Percentiles rank a stretch among this genome's conserved stretches.
Evolutionary conservation across 2,329 filamentous ascomycete genomes (phyloP).

Genomic region (Shiraia sp.): DNA sequence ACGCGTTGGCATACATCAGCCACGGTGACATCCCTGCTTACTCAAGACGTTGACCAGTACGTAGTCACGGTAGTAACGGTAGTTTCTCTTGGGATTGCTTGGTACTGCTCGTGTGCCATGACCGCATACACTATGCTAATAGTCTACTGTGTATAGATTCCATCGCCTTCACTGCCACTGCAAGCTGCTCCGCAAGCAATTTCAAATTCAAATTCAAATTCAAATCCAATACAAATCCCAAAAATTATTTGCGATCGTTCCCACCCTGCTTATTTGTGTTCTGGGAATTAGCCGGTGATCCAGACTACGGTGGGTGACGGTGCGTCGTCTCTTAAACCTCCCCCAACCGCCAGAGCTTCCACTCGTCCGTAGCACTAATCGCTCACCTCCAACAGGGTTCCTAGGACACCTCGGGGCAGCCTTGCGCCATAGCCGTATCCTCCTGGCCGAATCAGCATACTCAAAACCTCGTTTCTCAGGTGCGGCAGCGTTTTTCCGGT

Average conservation of each 20-base stretch:
- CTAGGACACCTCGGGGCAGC: constrained; percentile 36
- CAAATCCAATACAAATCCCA: too few relatives aligned
- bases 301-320: constrained; percentile 20
- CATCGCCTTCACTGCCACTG: neutral
- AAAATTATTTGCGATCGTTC: too few relatives aligned
- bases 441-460: constrained; percentile 41
- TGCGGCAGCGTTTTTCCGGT: constrained; percentile 35
- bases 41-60: constrained; percentile 5
- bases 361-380: constrained; percentile 43
- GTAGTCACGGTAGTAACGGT: constrained; percentile 10
- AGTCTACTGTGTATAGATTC: neutral
- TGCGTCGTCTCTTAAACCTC: constrained; percentile 28
- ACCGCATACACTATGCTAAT: constrained; percentile 16
- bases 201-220: too few relatives aligned
- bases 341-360: constrained; percentile 37
- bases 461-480: constrained; percentile 13
- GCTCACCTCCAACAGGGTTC: constrained; percentile 30
- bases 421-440: constrained; percentile 32
- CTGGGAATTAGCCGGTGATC: constrained; percentile 36
- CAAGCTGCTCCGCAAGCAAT: too few relatives aligned
- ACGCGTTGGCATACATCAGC: constrained; percentile 20
- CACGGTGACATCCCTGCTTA: constrained; percentile 9
- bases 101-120: constrained; percentile 22
- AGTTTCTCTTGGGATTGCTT: too few relatives aligned
- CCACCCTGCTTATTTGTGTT: constrained; percentile 11